Base-by-base conservation (phyloP, 1,139 yeast species). In the Blastobotrys proliferans region DNA sequence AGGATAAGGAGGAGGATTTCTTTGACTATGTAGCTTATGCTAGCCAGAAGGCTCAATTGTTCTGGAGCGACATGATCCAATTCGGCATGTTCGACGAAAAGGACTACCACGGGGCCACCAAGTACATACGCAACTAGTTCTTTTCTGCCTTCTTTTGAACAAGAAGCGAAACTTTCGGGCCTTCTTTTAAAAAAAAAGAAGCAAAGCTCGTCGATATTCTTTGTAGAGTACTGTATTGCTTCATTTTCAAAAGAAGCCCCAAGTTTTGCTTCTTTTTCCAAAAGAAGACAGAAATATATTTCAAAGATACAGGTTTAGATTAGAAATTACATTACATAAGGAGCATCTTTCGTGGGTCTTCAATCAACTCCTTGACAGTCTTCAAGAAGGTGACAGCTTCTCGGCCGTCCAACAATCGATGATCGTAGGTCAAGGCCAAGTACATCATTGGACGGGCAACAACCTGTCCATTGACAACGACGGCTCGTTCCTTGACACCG, bases 391-490 rank as follows among this genome's bases (percentile, higher is more conserved):
- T 86, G 52, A 94, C 98, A 42, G 97, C 97, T 74, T 92, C 99
- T 72, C 98, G 85, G 59, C 99, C 99, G 66, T 92, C 99, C 64
- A 94, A 77, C 63, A 92, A 83, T 76, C 98, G 84, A 75, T 92
- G 99, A 67, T 92, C 99, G 67, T 92, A 92, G 48, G 98, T 92
- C 69, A 92, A 81, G 45, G 99, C 99, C 64, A 94, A 73, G 78
- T 92, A 94, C 98, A 94, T 94, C 98, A 92, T 92, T 67, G 99
- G 99, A 75, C 97, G 85, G 34, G 94, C 78, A 56, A 86, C 98
- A 57, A 92, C 78, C 75, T 92, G 92, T 45, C 98, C 98, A 56
- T 92, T 83, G 49, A 92, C 90, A 49, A 94, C 94, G 48, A 92
- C 96, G 42, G 98, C 94, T 75, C 98, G 88, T 69, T 92, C 92